Percentiles rank a stretch among this genome's conserved stretches.
Evolutionary conservation across 2,329 filamentous ascomycete genomes (phyloP).

Genomic region (Xylariomycetidae sp.): DNA sequence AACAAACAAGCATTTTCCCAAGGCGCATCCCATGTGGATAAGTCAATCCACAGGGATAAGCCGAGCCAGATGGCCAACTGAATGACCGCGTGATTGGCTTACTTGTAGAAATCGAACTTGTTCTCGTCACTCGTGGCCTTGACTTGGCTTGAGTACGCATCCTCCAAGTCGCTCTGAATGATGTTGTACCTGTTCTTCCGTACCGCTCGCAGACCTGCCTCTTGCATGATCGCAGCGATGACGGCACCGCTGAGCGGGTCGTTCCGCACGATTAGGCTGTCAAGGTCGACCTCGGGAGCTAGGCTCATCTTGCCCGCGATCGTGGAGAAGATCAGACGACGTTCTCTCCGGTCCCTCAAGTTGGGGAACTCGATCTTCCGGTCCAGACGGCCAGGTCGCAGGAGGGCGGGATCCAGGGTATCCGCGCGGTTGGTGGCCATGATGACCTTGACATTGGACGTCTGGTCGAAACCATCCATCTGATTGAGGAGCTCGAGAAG

Average conservation of each 20-base stretch:
- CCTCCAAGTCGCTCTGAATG: constrained; percentile 93
- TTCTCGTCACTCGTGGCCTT: constrained; percentile 66
- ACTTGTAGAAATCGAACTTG: constrained; percentile 93
- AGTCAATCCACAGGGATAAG: too few relatives aligned
- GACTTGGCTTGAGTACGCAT: constrained; percentile 95
- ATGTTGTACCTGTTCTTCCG: constrained; percentile 99
- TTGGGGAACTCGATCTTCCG: constrained; percentile 99
- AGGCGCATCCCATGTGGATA: too few relatives aligned
- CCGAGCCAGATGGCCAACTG: too few relatives aligned
- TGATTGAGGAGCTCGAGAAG: constrained; percentile 96
- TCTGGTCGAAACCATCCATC: constrained; percentile 99
- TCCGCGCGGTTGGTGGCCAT: constrained; percentile 99
- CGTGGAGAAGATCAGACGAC: constrained; percentile 94
- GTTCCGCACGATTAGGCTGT: constrained; percentile 93
- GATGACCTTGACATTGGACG: constrained; percentile 98
- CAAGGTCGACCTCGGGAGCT: constrained; percentile 91
- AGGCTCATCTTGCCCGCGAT: constrained; percentile 97
- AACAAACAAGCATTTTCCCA: too few relatives aligned
- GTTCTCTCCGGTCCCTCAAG: constrained; percentile 86
- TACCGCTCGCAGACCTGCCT: constrained; percentile 89
- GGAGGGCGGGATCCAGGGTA: constrained; percentile 88
- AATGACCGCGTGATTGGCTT: too few relatives aligned
- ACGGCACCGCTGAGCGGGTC: constrained; percentile 92
- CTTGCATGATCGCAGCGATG: constrained; percentile 98
- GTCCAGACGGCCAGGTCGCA: constrained; percentile 92